Evolutionary conservation across 371 early-diverging fungal species (phyloP).

Genomic region (Saksenaea oblongispora): DNA sequence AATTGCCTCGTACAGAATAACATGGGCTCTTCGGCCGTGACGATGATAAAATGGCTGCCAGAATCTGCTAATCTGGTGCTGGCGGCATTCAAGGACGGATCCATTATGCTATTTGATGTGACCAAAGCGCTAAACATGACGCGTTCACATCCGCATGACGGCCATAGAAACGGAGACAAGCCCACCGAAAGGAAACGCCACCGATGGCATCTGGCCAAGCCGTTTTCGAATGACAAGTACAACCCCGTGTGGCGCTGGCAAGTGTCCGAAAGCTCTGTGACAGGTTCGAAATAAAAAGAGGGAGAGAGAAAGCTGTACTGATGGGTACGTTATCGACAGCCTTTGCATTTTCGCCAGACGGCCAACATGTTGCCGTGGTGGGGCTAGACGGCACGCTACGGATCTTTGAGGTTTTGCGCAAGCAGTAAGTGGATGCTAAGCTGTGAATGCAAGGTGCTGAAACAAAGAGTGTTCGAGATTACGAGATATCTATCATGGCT

Average conservation of each 20-base stretch:
- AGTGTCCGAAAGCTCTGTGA: conserved; percentile 63
- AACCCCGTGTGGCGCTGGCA: conserved; percentile 83
- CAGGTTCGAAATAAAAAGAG: conserved; percentile 42
- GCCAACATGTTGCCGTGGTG: conserved; percentile 78
- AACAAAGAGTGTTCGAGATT: conserved; percentile 32
- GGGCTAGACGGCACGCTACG: conserved; percentile 77
- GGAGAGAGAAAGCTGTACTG: not conserved
- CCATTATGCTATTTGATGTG: conserved; percentile 84
- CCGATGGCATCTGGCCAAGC: conserved; percentile 13
- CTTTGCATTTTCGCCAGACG: conserved; percentile 87
- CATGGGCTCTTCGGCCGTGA: conserved; percentile 71
- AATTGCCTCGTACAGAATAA: not conserved
- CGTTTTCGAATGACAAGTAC: conserved; percentile 42
- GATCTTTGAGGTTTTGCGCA: conserved; percentile 75
- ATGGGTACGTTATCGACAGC: conserved; percentile 28
- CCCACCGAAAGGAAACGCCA: not conserved
- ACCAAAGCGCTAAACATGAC: conserved; percentile 75
- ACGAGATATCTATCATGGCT: conserved; percentile 71
- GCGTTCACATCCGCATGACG: conserved; percentile 20
- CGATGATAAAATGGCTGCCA: conserved; percentile 91
- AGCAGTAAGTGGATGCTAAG: conserved; percentile 38
- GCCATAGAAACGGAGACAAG: not conserved
- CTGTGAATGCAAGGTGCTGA: not conserved
- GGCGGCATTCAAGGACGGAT: conserved; percentile 81
- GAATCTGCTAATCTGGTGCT: conserved; percentile 84